These are phyloP conservation scores for Nigrospora osmanthi DNA, from an alignment of 2,329 filamentous ascomycete genomes.

Conservation along the genomic window DNA sequence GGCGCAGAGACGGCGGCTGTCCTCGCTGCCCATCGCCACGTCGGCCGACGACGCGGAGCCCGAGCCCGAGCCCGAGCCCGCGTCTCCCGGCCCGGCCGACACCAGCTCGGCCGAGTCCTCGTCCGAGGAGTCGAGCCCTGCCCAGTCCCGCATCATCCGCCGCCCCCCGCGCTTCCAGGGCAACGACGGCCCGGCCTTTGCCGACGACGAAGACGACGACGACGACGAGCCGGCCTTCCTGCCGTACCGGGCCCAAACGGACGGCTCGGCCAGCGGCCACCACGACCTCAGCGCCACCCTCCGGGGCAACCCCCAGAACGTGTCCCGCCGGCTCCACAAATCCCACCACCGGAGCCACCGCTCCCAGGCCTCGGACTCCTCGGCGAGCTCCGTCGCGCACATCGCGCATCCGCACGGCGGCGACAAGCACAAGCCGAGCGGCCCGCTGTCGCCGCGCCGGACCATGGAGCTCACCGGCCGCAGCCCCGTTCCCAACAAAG, in stretches of 20 bases:
- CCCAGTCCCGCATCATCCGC: slow-evolving; percentile 52
- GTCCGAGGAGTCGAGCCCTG: slow-evolving; percentile 37
- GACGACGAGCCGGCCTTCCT: slow-evolving; percentile 51
- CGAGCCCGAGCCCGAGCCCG: slow-evolving; percentile 27
- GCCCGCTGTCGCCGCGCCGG: slow-evolving; percentile 50
- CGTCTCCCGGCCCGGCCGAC: slow-evolving; percentile 34
- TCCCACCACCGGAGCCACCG: slow-evolving; percentile 26
- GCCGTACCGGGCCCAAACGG: slow-evolving; percentile 29
- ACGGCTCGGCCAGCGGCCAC: slow-evolving; percentile 14
- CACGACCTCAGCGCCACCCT: slow-evolving; percentile 47
- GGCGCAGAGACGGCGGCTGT: slow-evolving; percentile 31
- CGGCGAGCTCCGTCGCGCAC: slow-evolving; percentile 42
- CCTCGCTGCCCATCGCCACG: slow-evolving; percentile 33
- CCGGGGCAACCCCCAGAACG: slow-evolving; percentile 31
- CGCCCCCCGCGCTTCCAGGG: slow-evolving; percentile 45
- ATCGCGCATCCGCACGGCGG: slow-evolving; percentile 19
- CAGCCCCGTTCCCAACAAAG: slow-evolving; percentile 39
- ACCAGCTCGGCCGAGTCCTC: slow-evolving; percentile 23
- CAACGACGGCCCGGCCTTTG: slow-evolving; percentile 27
- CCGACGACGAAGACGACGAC: slow-evolving; percentile 47
- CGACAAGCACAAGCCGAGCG: slow-evolving; percentile 26
- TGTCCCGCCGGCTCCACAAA: slow-evolving; percentile 16
- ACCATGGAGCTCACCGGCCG: slow-evolving; percentile 49
- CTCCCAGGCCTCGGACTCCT: slow-evolving; percentile 57
- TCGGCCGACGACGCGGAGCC: slow-evolving; percentile 13